A percentile compares a stretch with the other conserved stretches of the same genome.
Evolutionary conservation across 331 rosid genomes (phyloP).

Genomic region (Quercus lobata): DNA sequence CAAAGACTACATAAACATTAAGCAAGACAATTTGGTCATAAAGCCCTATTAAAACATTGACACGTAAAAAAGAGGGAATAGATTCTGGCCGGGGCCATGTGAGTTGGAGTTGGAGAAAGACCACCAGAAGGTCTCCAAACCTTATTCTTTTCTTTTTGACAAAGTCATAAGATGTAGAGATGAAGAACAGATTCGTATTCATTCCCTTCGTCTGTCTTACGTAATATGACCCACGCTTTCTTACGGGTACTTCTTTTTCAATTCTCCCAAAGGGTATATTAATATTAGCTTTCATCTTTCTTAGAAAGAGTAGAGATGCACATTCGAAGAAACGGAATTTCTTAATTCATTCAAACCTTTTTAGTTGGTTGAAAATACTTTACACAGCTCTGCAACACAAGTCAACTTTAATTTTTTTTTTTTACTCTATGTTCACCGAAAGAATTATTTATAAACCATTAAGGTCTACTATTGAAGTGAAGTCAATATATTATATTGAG

Average conservation of each 20-base stretch:
- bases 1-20: not conserved
- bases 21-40: not conserved
- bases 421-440: not conserved
- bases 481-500: not conserved
- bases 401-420: conserved; percentile 23
- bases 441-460: not conserved
- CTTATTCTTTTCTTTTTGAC: not conserved
- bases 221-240: not conserved
- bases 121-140: not conserved
- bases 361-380: not conserved
- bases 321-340: not conserved
- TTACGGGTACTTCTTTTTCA: not conserved
- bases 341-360: not conserved
- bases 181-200: not conserved
- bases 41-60: not conserved
- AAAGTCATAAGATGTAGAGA: not conserved
- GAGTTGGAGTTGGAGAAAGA: not conserved
- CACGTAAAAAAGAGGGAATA: not conserved
- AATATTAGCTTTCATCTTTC: not conserved
- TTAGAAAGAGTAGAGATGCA: not conserved
- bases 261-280: too few species aligned
- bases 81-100: not conserved
- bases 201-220: not conserved
- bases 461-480: not conserved
- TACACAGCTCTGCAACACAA: not conserved